Evolutionary conservation across 768 basidiomycete genomes (phyloP), one percentile per base, ranked within the genome.

Genomic region (Hygrocybe punicea): DNA sequence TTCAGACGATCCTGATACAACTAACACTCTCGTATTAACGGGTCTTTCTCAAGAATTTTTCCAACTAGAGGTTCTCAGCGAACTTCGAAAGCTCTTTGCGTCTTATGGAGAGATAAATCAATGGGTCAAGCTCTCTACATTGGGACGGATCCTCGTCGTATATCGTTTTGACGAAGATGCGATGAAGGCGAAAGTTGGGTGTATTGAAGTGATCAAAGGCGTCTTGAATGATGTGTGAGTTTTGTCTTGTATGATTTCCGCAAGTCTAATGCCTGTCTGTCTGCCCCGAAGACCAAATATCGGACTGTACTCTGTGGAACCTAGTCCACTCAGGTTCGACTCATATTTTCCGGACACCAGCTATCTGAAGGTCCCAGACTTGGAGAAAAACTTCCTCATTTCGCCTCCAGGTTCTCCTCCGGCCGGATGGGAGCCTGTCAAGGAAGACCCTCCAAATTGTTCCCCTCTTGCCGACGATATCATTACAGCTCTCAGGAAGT

Each of bases 401-500:
- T 98, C 97, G 0, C 97, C 97, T 0, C 97, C 97, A 3, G 97
- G 97, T 4, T 97, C 94, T 0, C 97, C 97, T 0, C 97, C 97
- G 0, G 86, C 95, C 1, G 97, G 95, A 2, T 99, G 97, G 97
- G 93, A 97, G 67, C 93, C 82, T 21, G 82, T 94, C 56, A 77
- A 77, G 50, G 96, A 98, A 71, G 93, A 95, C 7, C 91, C 93
- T 16, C 96, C 96, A 0, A 98, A 98, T 66, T 68, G 76, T 2
- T 73, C 81, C 2, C 87, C 93, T 4, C 81, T 97, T 23, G 96
- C 96, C 0, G 85, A 89, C 21, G 96, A 98, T 67, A 81, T 98
- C 60, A 89, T 93, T 24, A 66, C 77, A 10, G 96, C 96, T 14
- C 74, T 98, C 54, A 80, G 77, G 62, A 82, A 80, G 62, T 79